Percentiles rank a stretch among this genome's conserved stretches.
phyloP scores from a whole-genome alignment of 257 asterid genomes.

The Solanum clarkiae region DNA sequence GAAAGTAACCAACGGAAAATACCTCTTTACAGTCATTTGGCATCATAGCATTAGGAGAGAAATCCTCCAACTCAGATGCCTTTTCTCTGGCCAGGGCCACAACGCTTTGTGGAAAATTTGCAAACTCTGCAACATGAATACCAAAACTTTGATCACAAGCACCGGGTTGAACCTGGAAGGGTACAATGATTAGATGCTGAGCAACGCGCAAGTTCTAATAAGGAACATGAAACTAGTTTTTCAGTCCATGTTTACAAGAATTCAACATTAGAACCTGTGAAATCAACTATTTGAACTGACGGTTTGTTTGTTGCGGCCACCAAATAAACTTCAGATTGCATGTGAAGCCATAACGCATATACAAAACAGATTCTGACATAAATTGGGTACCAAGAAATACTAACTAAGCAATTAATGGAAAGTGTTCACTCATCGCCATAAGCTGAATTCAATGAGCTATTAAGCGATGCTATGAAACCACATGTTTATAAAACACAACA shows the following conservation, averaged over 20 bases:
- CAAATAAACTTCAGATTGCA: neutral
- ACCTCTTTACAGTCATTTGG: slow-evolving; percentile 43
- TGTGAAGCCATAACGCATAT: neutral
- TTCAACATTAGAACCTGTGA: neutral
- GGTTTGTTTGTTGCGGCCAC: neutral
- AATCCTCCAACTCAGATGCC: slow-evolving; percentile 95
- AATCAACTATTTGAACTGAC: neutral
- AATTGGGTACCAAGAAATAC: neutral
- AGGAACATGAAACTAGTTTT: neutral
- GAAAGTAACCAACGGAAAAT: slow-evolving; percentile 1
- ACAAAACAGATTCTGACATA: neutral
- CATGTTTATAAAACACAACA: neutral
- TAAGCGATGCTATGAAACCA: neutral
- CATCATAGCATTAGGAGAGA: slow-evolving; percentile 40
- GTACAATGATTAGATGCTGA: neutral
- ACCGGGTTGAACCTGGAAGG: slow-evolving; percentile 78
- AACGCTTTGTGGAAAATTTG: slow-evolving; percentile 89
- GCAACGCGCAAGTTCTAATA: neutral
- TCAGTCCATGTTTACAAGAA: neutral
- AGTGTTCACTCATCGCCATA: neutral
- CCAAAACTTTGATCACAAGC: slow-evolving; percentile 99
- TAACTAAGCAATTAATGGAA: neutral
- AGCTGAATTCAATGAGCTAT: neutral
- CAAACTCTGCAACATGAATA: slow-evolving; percentile 96
- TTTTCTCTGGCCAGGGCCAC: slow-evolving; percentile 84